Evolutionary conservation across 768 basidiomycete genomes (phyloP), one percentile per base, ranked within the genome.

Genomic region (Lyophyllum decastes): DNA sequence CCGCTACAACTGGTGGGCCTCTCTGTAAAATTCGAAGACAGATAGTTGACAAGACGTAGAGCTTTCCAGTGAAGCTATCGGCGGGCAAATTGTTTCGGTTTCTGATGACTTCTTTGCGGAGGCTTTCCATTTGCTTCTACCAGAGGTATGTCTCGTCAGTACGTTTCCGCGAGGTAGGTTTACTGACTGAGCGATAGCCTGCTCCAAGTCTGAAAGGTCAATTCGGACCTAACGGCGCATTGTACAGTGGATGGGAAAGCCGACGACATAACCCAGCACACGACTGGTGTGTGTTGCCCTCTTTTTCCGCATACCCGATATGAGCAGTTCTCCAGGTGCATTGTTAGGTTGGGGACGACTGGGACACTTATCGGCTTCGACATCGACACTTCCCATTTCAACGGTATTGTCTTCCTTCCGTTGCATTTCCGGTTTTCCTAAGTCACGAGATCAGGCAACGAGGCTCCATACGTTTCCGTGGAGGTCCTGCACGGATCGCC

Each of bases 101-200:
- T 97, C 95, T 2, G 97, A 99, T 71, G 94, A 99, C 61, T 99
- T 98, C 79, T 99, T 99, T 67, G 94, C 93, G 10, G 84, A 88
- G 64, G 94, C 91, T 0, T 82, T 73, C 61, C 87, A 96, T 74
- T 78, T 99, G 24, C 79, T 99, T 53, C 81, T 90, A 49, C 88
- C 92, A 43, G 87, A 88, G 74, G 95, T 93, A 60, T 65, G 82
- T 68, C 40, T 16, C 44, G 27, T n/a, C 27, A 48, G 35, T 52
- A 26, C 35, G 40, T 34, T 40, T 54, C 8, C 34, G n/a, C 21
- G 45, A 4, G 26, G 27, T 52, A 34, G 54, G 22, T 34, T 46
- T n/a, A 43, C 25, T 61, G 47, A 62, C 57, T 49, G 40, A 22
- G 24, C 12, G 19, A 41, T 59, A 97, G 95, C 90, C 95, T 7